phyloP scores from a whole-genome alignment of 75 land plant species.

The Pinus tabuliformis region DNA sequence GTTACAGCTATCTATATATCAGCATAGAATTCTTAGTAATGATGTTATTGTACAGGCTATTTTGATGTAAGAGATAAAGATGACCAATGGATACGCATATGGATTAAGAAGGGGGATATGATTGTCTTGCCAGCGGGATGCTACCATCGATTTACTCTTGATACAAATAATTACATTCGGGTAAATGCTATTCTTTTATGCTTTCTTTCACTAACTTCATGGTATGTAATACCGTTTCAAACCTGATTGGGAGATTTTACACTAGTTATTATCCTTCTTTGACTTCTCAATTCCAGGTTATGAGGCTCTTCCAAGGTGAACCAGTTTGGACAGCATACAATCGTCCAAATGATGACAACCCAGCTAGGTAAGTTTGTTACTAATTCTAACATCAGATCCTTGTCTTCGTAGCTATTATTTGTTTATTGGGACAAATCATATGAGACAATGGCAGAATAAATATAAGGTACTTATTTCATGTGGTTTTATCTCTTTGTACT shows the following conservation, averaged over 20 bases:
- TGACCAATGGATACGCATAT: constrained; percentile 87
- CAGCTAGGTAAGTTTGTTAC: constrained; percentile 50
- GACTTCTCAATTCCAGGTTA: constrained; percentile 40
- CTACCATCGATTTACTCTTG: constrained; percentile 93
- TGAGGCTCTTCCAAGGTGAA: constrained; percentile 80
- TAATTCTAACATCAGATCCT: too few species aligned
- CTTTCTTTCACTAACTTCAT: neutral
- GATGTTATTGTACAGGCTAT: constrained; percentile 30
- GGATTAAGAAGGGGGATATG: constrained; percentile 84
- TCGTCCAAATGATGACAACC: constrained; percentile 89
- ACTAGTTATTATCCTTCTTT: neutral
- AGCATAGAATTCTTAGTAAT: neutral
- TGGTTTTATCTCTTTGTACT: neutral
- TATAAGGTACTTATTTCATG: neutral
- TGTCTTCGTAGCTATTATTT: neutral
- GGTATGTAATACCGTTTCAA: neutral
- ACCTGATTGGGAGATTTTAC: neutral
- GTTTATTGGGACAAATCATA: neutral
- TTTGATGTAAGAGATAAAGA: constrained; percentile 84
- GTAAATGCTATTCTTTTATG: constrained; percentile 22
- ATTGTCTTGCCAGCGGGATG: constrained; percentile 91
- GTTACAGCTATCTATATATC: too few species aligned
- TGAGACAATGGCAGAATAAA: neutral
- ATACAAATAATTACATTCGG: constrained; percentile 75
- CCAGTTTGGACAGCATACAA: constrained; percentile 94